These are phyloP conservation scores for Gossypium davidsonii DNA, from an alignment of 441 rosid genomes.

Conservation along the genomic window DNA sequence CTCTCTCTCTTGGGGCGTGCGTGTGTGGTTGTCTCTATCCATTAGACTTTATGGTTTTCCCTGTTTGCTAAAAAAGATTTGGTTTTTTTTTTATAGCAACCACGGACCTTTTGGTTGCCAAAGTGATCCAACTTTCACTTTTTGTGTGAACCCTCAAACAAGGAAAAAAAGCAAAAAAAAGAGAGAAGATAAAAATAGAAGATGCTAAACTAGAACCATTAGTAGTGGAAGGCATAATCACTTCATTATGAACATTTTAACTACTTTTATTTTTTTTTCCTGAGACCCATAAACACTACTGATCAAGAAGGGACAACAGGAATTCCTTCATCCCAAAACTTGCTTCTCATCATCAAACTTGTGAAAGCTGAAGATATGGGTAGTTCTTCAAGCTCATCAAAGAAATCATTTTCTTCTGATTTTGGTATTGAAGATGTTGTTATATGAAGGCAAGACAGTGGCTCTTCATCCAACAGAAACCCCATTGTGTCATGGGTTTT, in stretches of 20 bases:
- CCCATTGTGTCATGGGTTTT: conserved; percentile 18
- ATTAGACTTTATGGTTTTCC: neutral
- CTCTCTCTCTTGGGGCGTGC: neutral
- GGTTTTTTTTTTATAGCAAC: neutral
- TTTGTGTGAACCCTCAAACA: conserved; percentile 13
- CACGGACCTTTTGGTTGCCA: conserved; percentile 13
- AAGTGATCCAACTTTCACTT: conserved; percentile 9
- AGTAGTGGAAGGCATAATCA: conserved; percentile 14
- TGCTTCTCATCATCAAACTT: conserved; percentile 45
- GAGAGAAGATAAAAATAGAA: neutral
- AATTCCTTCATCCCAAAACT: conserved; percentile 52
- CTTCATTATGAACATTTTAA: conserved; percentile 16
- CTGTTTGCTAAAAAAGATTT: conserved; percentile 3
- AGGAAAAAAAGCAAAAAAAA: neutral
- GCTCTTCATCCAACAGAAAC: conserved; percentile 44
- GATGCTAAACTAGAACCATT: neutral
- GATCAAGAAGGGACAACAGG: conserved; percentile 56
- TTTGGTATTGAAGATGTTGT: conserved; percentile 27
- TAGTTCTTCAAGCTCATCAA: conserved; percentile 67
- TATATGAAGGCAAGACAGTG: conserved; percentile 28
- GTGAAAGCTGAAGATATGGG: conserved; percentile 44
- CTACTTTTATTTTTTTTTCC: conserved; percentile 20
- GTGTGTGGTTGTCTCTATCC: neutral
- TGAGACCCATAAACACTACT: conserved; percentile 19
- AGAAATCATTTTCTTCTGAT: conserved; percentile 58